These are phyloP conservation scores for Lyophyllum atratum DNA, from an alignment of 768 basidiomycete species.

Conservation along the genomic window DNA sequence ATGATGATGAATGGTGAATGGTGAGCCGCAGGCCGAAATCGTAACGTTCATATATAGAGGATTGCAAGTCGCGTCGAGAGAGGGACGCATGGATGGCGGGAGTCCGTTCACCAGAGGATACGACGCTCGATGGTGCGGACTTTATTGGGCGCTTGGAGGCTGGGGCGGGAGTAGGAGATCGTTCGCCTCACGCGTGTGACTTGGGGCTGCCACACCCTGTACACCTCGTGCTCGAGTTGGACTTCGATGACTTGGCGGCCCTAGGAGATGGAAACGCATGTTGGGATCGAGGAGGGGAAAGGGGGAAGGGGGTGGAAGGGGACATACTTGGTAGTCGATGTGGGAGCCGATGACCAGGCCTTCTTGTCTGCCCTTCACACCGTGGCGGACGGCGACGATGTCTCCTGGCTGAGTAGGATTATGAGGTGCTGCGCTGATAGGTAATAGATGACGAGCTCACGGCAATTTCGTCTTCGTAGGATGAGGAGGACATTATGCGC, in stretches of 20 bases:
- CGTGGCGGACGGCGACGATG: conserved; percentile 75
- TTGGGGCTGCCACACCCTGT: conserved; percentile 77
- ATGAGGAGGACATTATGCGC: conserved; percentile 31
- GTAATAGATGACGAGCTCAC: conserved; percentile 19
- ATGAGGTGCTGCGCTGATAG: not conserved
- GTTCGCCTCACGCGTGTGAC: conserved; percentile 80
- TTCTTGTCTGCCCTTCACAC: conserved; percentile 63
- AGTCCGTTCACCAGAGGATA: conserved; percentile 64
- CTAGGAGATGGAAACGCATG: conserved; percentile 35
- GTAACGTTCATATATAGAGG: not conserved
- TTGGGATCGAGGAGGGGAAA: not conserved
- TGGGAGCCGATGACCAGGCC: conserved; percentile 81
- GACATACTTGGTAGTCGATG: conserved; percentile 66
- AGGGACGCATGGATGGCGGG: not conserved
- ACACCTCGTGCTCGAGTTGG: conserved; percentile 73
- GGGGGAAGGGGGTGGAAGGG: not conserved
- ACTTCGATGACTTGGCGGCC: conserved; percentile 84
- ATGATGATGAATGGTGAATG: not conserved
- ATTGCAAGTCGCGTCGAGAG: not conserved
- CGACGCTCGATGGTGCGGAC: conserved; percentile 69
- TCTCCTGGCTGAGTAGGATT: conserved; percentile 63
- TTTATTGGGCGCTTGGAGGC: conserved; percentile 27
- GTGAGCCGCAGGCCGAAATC: not conserved
- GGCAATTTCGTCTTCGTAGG: conserved; percentile 35
- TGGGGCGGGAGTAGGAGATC: conserved; percentile 58